phyloP scores from a whole-genome alignment of 202 grass and related monocot genomes.

The Zizania palustris region DNA sequence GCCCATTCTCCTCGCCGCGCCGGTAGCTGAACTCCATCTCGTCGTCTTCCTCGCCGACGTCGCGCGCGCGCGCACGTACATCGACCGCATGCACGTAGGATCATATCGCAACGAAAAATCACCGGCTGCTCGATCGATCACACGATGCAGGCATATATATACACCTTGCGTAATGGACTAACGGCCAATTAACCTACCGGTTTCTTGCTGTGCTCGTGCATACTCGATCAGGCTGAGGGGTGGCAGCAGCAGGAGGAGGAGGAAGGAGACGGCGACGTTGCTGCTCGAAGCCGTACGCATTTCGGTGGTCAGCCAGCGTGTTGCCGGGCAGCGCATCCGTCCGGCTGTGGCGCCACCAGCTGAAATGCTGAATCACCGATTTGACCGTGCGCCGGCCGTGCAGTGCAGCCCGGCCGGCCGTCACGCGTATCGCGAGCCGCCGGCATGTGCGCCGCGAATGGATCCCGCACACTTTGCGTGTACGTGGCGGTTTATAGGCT shows the following conservation, averaged over 20 bases:
- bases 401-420: neutral
- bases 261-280: neutral
- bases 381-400: no score
- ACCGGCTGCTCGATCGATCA: no score
- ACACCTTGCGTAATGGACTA: no score
- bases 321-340: no score
- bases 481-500: no score
- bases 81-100: no score
- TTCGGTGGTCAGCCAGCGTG: neutral
- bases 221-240: slow-evolving; percentile 11
- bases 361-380: no score
- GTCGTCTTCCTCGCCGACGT: slow-evolving; percentile 17
- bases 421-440: slow-evolving; percentile 18
- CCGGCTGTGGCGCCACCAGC: no score
- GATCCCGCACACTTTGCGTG: slow-evolving; percentile 16
- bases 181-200: slow-evolving; percentile 18
- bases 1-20: slow-evolving; percentile 6
- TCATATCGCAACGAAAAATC: no score
- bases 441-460: neutral
- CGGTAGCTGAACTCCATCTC: slow-evolving; percentile 61
- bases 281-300: neutral
- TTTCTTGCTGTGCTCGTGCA: slow-evolving; percentile 43
- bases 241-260: slow-evolving; percentile 14
- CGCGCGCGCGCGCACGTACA: no score
- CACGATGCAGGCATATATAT: no score